Percentiles rank a stretch among this genome's conserved stretches.
Evolutionary conservation across 305 asterid species (phyloP).

Genomic region (Rubia balearica): DNA sequence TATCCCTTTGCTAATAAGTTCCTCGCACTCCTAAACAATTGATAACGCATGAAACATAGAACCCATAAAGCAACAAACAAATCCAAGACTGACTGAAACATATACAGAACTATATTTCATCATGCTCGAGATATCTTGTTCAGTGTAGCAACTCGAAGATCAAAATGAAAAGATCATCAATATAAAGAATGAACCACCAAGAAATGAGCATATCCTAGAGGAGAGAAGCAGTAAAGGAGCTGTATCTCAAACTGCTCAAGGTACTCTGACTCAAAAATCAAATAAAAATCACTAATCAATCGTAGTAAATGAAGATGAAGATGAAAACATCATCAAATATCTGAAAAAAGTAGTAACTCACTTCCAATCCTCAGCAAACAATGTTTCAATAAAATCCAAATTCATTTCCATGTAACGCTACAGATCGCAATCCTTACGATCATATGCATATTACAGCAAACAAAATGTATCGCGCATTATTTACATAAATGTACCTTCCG

Average conservation of each 20-base stretch:
- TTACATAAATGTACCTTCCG: constrained; percentile 51
- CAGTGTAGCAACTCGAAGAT: neutral
- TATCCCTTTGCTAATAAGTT: constrained; percentile 59
- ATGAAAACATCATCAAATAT: neutral
- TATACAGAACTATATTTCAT: neutral
- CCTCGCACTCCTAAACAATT: constrained; percentile 68
- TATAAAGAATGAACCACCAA: neutral
- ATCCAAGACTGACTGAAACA: neutral
- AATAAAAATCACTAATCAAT: neutral
- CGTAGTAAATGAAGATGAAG: neutral
- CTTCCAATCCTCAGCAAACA: neutral
- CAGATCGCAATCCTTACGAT: neutral
- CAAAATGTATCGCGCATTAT: neutral
- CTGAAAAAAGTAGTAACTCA: neutral
- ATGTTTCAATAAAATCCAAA: neutral
- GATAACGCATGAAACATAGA: neutral
- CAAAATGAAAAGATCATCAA: neutral
- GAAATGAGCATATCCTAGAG: neutral
- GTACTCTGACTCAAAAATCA: neutral
- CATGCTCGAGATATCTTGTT: neutral
- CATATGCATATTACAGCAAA: neutral
- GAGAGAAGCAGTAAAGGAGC: neutral
- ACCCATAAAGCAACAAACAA: neutral
- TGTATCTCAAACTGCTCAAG: neutral
- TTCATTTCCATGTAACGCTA: neutral